Evolutionary conservation across 805 yeast species (phyloP).

Genomic region (Nakazawaea siamensis): DNA sequence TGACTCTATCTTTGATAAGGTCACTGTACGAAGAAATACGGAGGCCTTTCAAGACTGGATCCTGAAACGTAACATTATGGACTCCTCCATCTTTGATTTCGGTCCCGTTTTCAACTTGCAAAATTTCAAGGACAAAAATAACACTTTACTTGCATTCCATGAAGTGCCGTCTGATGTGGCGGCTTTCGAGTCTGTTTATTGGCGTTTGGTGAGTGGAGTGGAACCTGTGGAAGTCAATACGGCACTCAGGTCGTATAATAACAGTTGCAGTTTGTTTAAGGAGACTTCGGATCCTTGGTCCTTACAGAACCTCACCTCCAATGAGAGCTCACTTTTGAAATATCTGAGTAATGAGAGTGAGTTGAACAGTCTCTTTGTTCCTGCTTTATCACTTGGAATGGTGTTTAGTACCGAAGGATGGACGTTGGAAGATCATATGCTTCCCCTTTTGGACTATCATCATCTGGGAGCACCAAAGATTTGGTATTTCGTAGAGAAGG

Average conservation of each 20-base stretch:
- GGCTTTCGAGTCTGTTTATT: constrained; percentile 1
- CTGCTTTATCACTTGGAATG: constrained; percentile 44
- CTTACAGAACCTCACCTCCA: constrained; percentile 42
- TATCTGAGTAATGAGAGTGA: constrained; percentile 34
- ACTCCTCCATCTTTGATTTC: constrained; percentile 3
- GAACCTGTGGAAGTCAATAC: neutral
- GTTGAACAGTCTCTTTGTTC: constrained; percentile 27
- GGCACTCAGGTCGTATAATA: neutral
- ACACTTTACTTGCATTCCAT: neutral
- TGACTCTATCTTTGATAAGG: constrained; percentile 37
- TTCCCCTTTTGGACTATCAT: constrained; percentile 44
- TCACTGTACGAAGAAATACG: constrained; percentile 34
- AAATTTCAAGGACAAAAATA: neutral
- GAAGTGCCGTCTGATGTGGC: neutral
- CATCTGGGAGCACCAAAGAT: constrained; percentile 46
- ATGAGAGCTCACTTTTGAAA: constrained; percentile 39
- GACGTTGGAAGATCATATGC: constrained; percentile 53
- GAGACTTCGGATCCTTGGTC: constrained; percentile 40
- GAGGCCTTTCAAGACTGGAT: constrained; percentile 19
- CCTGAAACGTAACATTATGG: neutral
- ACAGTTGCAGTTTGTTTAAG: constrained; percentile 1
- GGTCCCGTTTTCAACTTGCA: neutral
- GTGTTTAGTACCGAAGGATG: constrained; percentile 48
- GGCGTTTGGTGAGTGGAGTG: neutral
- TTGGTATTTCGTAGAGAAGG: constrained; percentile 60